These are phyloP conservation scores for Kwoniella botswanensis DNA, from an alignment of 768 basidiomycete genomes.

Conservation along the genomic window DNA sequence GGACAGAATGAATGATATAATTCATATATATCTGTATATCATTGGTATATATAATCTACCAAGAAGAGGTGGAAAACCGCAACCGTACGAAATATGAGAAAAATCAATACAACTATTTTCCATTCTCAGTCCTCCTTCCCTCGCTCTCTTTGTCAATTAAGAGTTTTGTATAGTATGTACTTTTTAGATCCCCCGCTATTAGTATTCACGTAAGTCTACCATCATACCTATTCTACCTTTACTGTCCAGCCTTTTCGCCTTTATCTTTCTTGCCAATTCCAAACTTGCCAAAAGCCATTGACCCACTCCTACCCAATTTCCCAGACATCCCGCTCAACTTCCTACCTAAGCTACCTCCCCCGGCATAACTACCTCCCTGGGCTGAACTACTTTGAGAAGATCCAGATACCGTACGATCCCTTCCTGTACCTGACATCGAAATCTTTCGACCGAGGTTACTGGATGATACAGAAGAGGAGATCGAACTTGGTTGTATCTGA, in stretches of 20 bases:
- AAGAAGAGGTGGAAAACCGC: background rate
- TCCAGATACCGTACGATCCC: constrained; percentile 33
- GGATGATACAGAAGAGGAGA: constrained; percentile 21
- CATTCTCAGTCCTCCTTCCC: background rate
- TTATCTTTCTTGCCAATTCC: constrained; percentile 54
- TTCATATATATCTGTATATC: background rate
- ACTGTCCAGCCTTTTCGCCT: constrained; percentile 20
- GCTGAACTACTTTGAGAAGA: constrained; percentile 12
- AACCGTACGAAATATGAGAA: background rate
- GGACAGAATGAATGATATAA: background rate
- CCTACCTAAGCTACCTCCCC: constrained; percentile 43
- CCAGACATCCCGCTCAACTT: constrained; percentile 35
- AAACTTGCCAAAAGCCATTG: constrained; percentile 47
- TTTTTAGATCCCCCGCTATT: too few relatives aligned
- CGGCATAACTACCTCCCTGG: constrained; percentile 26
- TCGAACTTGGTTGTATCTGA: constrained; percentile 8
- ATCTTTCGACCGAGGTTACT: constrained; percentile 19
- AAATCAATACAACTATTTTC: background rate
- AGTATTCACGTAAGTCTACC: too few relatives aligned
- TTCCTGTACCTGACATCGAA: constrained; percentile 11
- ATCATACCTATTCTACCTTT: background rate
- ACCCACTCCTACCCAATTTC: constrained; percentile 40
- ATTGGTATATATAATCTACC: background rate
- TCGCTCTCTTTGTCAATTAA: background rate
- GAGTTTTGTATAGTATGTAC: too few relatives aligned